Evolutionary conservation across 257 asterid genomes (phyloP), one percentile per base, ranked within the genome.

Genomic region (Echium plantagineum): DNA sequence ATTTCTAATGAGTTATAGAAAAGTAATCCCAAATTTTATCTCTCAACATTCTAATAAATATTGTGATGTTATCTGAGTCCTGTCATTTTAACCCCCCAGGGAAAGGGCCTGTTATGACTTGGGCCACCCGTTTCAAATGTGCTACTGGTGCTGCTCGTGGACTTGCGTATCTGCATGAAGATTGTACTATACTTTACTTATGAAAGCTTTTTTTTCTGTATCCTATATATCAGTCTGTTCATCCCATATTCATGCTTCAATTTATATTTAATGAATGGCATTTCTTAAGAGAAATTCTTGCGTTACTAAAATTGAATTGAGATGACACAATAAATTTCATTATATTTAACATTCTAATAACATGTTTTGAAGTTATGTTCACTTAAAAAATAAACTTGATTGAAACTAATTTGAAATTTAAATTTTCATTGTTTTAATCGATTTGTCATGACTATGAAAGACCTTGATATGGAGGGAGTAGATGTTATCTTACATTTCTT

Each of bases 81-180:
- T 5, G 7, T 57, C 19, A 49, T n/a, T 60, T 58, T 9, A 31
- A 24, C 62, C 8, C 8, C 64, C 65, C 83, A 86, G 94, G 62
- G 68, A 70, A 78, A 68, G 79, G 71, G 67, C 68, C 61, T 38
- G 81, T 69, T 22, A 81, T 86, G 90, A 85, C 77, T 72, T 86
- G 95, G 95, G 82, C 90, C 48, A 83, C 82, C 61, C 81, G 97
- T 69, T 87, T 89, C 56, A 89, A 81, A 77, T 94, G 78, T 67
- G 97, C 97, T 5, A 84, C 87, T 69, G 95, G 95, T 71, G 85
- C 95, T 31, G 97, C 97, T 59, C 90, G 94, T 62, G 97, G 97
- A 58, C 72, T 89, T 42, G 87, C 97, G 52, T 89, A 89, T 79
- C 94, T 87, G 74, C 96, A 85, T 65, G 94, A 87, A 83, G 94